These are phyloP conservation scores for Saksenaea oblongispora DNA, from an alignment of 371 early-diverging fungal genomes.

Conservation along the genomic window DNA sequence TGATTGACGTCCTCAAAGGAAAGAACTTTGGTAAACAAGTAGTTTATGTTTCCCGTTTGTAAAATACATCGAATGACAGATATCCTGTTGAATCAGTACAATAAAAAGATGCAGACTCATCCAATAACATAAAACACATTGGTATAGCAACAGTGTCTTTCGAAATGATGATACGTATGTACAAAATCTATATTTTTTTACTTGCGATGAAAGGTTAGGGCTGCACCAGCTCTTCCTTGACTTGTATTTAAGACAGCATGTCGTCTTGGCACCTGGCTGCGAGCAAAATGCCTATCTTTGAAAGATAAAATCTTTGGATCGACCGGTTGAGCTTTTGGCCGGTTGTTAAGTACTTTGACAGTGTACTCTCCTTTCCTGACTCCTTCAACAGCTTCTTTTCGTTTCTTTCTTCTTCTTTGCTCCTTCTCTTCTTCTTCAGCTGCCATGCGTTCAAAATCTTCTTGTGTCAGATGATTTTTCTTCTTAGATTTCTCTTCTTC, in stretches of 20 bases:
- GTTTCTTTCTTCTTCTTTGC: constrained; percentile 20
- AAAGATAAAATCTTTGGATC: constrained; percentile 27
- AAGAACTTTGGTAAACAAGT: constrained; percentile 87
- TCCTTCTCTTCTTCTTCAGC: constrained; percentile 51
- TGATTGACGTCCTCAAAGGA: constrained; percentile 76
- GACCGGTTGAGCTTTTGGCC: constrained; percentile 35
- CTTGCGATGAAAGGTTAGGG: constrained; percentile 35
- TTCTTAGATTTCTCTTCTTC: constrained; percentile 44
- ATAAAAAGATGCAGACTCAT: neutral
- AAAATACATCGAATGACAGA: constrained; percentile 1
- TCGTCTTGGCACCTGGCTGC: constrained; percentile 33
- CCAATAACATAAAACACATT: neutral
- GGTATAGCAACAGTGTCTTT: constrained; percentile 3
- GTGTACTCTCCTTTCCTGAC: constrained; percentile 49
- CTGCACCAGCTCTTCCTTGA: constrained; percentile 37
- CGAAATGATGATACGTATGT: constrained; percentile 4
- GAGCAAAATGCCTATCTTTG: constrained; percentile 25
- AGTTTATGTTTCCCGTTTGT: constrained; percentile 59
- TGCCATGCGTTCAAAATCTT: constrained; percentile 50
- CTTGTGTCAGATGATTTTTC: constrained; percentile 42
- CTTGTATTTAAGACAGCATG: constrained; percentile 39
- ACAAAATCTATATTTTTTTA: constrained; percentile 9
- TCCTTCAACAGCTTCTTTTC: constrained; percentile 16
- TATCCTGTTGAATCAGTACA: neutral
- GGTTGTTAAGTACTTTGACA: constrained; percentile 47